A percentile compares a stretch with the other conserved stretches of the same genome.
Evolutionary conservation across 345 rosid genomes (phyloP).

Genomic region (Eucalyptus tenuipes): DNA sequence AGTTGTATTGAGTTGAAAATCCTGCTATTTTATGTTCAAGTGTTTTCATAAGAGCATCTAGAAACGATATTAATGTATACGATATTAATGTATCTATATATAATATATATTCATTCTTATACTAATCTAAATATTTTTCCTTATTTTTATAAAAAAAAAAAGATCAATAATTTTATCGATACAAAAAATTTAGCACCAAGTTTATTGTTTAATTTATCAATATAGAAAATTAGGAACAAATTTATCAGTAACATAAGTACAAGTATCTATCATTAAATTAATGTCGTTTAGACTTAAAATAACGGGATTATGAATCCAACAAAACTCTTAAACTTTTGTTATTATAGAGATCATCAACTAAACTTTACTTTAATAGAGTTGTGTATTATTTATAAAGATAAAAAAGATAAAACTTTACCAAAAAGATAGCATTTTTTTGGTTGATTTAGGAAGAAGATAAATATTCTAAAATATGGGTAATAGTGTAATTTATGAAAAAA

Average conservation of each 20-base stretch:
- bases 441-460: background rate
- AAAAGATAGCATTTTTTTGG: background rate
- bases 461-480: background rate
- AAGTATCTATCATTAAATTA: background rate
- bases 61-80: background rate
- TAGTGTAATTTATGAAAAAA: background rate
- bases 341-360: background rate
- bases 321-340: background rate
- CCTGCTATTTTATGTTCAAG: background rate
- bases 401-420: background rate
- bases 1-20: background rate
- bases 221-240: background rate
- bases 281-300: background rate
- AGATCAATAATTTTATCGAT: background rate
- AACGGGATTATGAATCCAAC: background rate
- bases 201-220: background rate
- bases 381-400: background rate
- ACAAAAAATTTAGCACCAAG: background rate
- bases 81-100: background rate
- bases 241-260: background rate
- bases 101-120: background rate
- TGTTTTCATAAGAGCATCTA: background rate
- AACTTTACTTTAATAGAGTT: background rate
- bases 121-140: background rate
- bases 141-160: background rate